A percentile compares a stretch with the other conserved stretches of the same genome.
phyloP scores from a whole-genome alignment of 2,329 filamentous ascomycete species.

The Diaporthe vexans region DNA sequence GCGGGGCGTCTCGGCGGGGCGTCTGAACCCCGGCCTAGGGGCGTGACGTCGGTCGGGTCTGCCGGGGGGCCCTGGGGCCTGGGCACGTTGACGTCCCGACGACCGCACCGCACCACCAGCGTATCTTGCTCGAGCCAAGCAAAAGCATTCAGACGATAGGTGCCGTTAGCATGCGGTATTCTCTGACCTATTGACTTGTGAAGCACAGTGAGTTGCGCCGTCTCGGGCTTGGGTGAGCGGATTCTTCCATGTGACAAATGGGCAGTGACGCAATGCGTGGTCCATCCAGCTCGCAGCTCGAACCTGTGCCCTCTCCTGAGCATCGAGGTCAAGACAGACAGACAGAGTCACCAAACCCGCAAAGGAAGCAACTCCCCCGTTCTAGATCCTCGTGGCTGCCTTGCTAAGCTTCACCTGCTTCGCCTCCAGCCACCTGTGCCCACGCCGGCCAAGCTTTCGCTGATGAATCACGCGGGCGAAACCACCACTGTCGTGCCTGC shows the following conservation, averaged over 20 bases:
- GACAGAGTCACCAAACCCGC: background rate
- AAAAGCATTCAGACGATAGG: background rate
- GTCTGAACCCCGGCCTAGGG: background rate
- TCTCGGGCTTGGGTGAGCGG: background rate
- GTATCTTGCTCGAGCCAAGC: background rate
- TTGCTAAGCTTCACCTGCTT: background rate
- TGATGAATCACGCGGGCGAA: slow-evolving; percentile 33
- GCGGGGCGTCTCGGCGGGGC: too few relatives aligned
- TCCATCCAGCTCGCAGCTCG: background rate
- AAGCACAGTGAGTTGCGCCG: background rate
- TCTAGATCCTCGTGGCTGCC: slow-evolving; percentile 13
- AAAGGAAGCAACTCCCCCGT: slow-evolving; percentile 1
- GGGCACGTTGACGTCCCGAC: background rate
- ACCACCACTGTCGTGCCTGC: slow-evolving; percentile 1
- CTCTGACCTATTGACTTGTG: too few relatives aligned
- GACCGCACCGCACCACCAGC: background rate
- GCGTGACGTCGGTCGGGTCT: slow-evolving; percentile 26
- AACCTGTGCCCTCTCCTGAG: background rate
- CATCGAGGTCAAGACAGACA: background rate
- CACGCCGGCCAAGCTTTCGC: slow-evolving; percentile 7
- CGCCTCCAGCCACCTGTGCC: slow-evolving; percentile 8
- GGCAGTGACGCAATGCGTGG: slow-evolving; percentile 32
- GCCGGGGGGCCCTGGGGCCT: background rate
- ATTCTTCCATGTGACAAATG: slow-evolving; percentile 3
- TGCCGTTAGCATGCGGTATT: too few relatives aligned